A percentile compares a stretch with the other conserved stretches of the same genome.
These are phyloP conservation scores for Candida awuae DNA, from an alignment of 805 yeast species.

Conservation along the genomic window DNA sequence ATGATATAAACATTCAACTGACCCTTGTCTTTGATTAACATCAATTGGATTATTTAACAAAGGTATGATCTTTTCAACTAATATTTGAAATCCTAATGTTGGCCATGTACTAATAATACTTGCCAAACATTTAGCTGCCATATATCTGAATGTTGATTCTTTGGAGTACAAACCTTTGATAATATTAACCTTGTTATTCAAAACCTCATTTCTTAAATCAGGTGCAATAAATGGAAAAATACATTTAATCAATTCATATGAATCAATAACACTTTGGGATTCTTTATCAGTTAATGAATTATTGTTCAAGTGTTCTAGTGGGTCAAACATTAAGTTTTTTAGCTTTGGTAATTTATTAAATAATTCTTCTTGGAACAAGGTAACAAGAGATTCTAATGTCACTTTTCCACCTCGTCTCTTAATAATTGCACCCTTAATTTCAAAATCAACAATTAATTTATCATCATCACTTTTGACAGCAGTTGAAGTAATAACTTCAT, in stretches of 20 bases:
- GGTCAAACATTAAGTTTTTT: slow-evolving; percentile 54
- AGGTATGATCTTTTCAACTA: slow-evolving; percentile 75
- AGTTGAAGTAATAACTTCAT: background rate
- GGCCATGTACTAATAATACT: slow-evolving; percentile 65
- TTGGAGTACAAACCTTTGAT: slow-evolving; percentile 51
- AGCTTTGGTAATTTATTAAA: slow-evolving; percentile 63
- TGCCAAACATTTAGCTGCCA: slow-evolving; percentile 85
- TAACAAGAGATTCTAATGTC: slow-evolving; percentile 55
- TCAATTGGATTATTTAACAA: slow-evolving; percentile 69
- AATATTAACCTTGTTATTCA: slow-evolving; percentile 45
- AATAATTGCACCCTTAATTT: slow-evolving; percentile 63
- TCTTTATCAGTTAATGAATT: slow-evolving; percentile 32
- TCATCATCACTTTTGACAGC: background rate
- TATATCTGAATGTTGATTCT: slow-evolving; percentile 79
- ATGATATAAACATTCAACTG: slow-evolving; percentile 85
- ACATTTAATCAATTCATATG: slow-evolving; percentile 74
- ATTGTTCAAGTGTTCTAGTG: slow-evolving; percentile 34
- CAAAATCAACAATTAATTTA: slow-evolving; percentile 33
- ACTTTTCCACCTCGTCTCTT: slow-evolving; percentile 80
- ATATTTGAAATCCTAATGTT: slow-evolving; percentile 61
- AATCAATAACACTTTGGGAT: slow-evolving; percentile 81
- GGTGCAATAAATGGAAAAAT: slow-evolving; percentile 53
- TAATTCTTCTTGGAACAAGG: slow-evolving; percentile 42
- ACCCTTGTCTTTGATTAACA: slow-evolving; percentile 77
- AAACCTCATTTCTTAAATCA: slow-evolving; percentile 42